Conservation (phyloP, 768 basidiomycete species). For the Cyclocybe aegerita region DNA sequence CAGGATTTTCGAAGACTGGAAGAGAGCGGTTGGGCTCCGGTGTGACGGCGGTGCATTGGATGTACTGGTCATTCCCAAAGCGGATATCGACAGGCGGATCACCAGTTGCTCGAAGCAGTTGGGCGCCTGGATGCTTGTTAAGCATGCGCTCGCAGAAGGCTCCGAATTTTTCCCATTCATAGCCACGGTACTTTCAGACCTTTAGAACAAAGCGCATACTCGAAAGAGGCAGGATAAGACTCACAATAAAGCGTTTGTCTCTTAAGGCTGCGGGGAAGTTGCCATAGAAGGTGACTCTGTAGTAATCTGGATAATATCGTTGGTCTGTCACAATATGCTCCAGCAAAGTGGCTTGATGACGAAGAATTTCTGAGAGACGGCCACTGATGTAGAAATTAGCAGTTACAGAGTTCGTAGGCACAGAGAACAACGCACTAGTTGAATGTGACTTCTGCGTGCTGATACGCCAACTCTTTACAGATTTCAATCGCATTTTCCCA, state of each 20-base stretch:
- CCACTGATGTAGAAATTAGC: constrained; percentile 41
- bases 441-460: constrained; percentile 88
- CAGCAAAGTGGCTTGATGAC: constrained; percentile 83
- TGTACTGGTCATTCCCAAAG: constrained; percentile 77
- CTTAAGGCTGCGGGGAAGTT: constrained; percentile 84
- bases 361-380: constrained; percentile 81
- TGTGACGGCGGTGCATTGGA: constrained; percentile 83
- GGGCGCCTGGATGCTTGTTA: constrained; percentile 85
- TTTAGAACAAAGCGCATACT: constrained; percentile 6
- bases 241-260: constrained; percentile 88
- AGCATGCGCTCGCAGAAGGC: constrained; percentile 91
- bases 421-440: constrained; percentile 65
- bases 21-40: constrained; percentile 81
- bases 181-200: constrained; percentile 79
- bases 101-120: constrained; percentile 67
- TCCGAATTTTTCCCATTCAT: constrained; percentile 92
- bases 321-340: constrained; percentile 84
- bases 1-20: constrained; percentile 82
- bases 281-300: constrained; percentile 91
- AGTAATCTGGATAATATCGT: constrained; percentile 90
- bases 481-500: constrained; percentile 94
- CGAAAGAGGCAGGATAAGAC: constrained; percentile 17
- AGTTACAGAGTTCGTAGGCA: constrained; percentile 1
- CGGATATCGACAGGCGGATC: constrained; percentile 83
- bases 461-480: constrained; percentile 85